Evolutionary conservation across 345 rosid genomes (phyloP).

Genomic region (Bruguiera parviflora): DNA sequence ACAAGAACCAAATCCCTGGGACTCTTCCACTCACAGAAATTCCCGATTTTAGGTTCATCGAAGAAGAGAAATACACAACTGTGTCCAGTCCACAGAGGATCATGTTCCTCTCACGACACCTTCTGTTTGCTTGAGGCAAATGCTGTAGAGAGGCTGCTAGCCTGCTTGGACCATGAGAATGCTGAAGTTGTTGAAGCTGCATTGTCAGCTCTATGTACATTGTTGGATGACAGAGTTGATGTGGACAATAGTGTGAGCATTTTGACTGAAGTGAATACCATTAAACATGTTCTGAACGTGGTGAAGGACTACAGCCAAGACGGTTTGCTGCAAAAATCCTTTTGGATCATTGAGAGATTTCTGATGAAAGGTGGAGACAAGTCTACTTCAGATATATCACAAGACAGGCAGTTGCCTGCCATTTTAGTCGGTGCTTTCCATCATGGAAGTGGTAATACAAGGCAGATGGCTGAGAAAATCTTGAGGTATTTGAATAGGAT

Average conservation of each 20-base stretch:
- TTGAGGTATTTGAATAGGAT: slow-evolving; percentile 69
- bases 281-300: slow-evolving; percentile 53
- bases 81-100: slow-evolving; percentile 80
- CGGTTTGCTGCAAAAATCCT: slow-evolving; percentile 65
- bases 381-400: slow-evolving; percentile 57
- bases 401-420: slow-evolving; percentile 61
- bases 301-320: slow-evolving; percentile 66
- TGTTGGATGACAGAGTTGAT: slow-evolving; percentile 81
- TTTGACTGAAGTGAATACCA: slow-evolving; percentile 53
- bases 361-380: slow-evolving; percentile 55
- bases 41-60: slow-evolving; percentile 43
- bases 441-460: slow-evolving; percentile 65
- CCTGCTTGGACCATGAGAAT: slow-evolving; percentile 75
- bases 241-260: slow-evolving; percentile 57
- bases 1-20: slow-evolving; percentile 46
- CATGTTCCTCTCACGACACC: slow-evolving; percentile 70
- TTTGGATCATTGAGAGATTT: slow-evolving; percentile 85
- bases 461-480: slow-evolving; percentile 81
- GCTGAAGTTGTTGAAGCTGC: slow-evolving; percentile 75
- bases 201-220: slow-evolving; percentile 70
- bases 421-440: slow-evolving; percentile 72
- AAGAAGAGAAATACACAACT: slow-evolving; percentile 36
- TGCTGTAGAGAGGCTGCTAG: slow-evolving; percentile 64
- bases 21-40: slow-evolving; percentile 39
- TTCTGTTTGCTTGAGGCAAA: slow-evolving; percentile 87